phyloP scores from a whole-genome alignment of 2,329 filamentous ascomycete genomes.

The Fusarium chaquense region DNA sequence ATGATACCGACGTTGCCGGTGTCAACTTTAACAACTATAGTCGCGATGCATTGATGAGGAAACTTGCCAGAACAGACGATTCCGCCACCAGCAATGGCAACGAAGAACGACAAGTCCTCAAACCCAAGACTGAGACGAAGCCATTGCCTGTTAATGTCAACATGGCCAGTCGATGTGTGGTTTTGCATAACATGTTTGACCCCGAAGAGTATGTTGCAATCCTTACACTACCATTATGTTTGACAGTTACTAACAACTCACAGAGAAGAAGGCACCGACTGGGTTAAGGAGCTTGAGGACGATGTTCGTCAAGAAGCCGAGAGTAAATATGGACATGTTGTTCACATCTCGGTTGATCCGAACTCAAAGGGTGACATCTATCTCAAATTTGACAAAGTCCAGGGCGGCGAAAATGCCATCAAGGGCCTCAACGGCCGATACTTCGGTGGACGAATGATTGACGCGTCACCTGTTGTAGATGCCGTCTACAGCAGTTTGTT shows the following conservation, averaged over 20 bases:
- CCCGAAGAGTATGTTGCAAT: constrained; percentile 79
- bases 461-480: constrained; percentile 95
- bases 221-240: too few relatives aligned
- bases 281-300: constrained; percentile 94
- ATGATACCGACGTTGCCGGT: constrained; percentile 96
- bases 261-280: constrained; percentile 86
- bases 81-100: constrained; percentile 68
- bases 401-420: constrained; percentile 96
- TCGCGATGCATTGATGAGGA: constrained; percentile 97
- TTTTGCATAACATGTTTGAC: constrained; percentile 96
- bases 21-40: constrained; percentile 99
- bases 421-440: constrained; percentile 97
- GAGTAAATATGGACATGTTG: constrained; percentile 94
- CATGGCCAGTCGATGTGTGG: constrained; percentile 92
- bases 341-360: constrained; percentile 94
- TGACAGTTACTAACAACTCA: constrained; percentile 51
- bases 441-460: constrained; percentile 93
- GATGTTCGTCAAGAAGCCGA: constrained; percentile 95
- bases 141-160: constrained; percentile 87
- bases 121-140: constrained; percentile 83
- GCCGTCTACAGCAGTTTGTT: constrained; percentile 98
- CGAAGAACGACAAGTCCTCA: constrained; percentile 77
- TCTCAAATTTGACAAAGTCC: constrained; percentile 96
- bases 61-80: constrained; percentile 96
- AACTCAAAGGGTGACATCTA: constrained; percentile 97